Percentiles rank a stretch among this genome's conserved stretches.
Evolutionary conservation across 108 stramenopile species (phyloP).

Genomic region (Conticribra weissflogii): DNA sequence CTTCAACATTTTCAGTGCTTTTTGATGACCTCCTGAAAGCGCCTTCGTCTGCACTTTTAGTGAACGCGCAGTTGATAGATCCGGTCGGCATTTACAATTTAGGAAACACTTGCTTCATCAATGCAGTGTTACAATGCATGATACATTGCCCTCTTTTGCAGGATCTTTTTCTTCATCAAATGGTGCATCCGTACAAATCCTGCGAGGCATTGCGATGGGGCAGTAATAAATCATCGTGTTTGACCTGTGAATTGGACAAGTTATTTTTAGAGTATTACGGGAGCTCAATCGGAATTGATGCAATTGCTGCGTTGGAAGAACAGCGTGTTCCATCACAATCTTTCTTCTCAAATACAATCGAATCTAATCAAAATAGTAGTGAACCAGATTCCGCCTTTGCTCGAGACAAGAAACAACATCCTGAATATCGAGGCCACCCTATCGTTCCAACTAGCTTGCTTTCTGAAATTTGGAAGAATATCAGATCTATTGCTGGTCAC

Average conservation of each 20-base stretch:
- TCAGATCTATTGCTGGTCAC: conserved; percentile 80
- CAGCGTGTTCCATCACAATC: not conserved
- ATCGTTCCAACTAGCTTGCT: conserved; percentile 82
- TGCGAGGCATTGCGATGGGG: conserved; percentile 47
- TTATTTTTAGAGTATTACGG: conserved; percentile 75
- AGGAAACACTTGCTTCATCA: conserved; percentile 91
- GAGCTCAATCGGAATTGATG: conserved; percentile 61
- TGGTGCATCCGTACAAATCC: conserved; percentile 52
- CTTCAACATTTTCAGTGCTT: no score
- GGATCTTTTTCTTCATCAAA: conserved; percentile 64
- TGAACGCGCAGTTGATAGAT: conserved; percentile 41
- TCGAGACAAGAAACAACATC: no score
- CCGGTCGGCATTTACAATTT: conserved; percentile 90
- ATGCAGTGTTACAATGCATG: conserved; percentile 81
- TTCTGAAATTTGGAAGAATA: conserved; percentile 80
- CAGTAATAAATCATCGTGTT: conserved; percentile 46
- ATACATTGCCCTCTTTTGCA: conserved; percentile 72
- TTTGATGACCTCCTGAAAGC: conserved; percentile 2
- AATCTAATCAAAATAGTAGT: conserved; percentile 5
- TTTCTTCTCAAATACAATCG: conserved; percentile 12
- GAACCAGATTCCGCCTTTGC: no score
- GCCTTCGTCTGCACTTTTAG: conserved; percentile 22
- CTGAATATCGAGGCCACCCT: conserved; percentile 59
- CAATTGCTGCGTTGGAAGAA: conserved; percentile 46
- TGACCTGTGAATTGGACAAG: conserved; percentile 78